phyloP scores from a whole-genome alignment of 805 yeast species.

The Lipomyces orientalis region DNA sequence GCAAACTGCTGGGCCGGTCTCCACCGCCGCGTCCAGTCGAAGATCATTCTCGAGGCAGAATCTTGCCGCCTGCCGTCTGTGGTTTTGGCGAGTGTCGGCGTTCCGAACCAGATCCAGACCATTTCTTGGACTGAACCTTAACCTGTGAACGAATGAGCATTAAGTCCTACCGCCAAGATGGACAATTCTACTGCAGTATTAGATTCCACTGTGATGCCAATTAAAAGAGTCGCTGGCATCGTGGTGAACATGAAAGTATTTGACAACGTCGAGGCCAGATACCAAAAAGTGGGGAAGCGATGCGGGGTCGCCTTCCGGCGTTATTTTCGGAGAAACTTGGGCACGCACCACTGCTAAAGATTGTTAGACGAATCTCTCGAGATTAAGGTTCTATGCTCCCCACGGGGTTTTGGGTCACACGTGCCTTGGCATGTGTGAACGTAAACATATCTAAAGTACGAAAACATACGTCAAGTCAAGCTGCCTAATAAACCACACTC shows the following conservation, averaged over 20 bases:
- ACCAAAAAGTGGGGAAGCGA: neutral
- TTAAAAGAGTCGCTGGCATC: neutral
- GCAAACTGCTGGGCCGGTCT: neutral
- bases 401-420: neutral
- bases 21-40: neutral
- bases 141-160: too few relatives aligned
- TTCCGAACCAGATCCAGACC: too few relatives aligned
- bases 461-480: neutral
- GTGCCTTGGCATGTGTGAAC: neutral
- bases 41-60: neutral
- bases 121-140: too few relatives aligned
- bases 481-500: neutral
- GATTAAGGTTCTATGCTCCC: neutral
- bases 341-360: neutral
- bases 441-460: neutral
- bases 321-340: constrained; percentile 3
- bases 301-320: neutral
- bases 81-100: neutral
- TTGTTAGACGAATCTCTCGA: neutral
- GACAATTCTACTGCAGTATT: neutral
- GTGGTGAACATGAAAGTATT: neutral
- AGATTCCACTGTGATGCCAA: neutral
- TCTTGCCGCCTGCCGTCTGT: constrained; percentile 2
- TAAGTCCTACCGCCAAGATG: neutral
- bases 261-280: neutral